phyloP scores from a whole-genome alignment of 2,329 filamentous ascomycete species.

The Sphaceloma murrayae region DNA sequence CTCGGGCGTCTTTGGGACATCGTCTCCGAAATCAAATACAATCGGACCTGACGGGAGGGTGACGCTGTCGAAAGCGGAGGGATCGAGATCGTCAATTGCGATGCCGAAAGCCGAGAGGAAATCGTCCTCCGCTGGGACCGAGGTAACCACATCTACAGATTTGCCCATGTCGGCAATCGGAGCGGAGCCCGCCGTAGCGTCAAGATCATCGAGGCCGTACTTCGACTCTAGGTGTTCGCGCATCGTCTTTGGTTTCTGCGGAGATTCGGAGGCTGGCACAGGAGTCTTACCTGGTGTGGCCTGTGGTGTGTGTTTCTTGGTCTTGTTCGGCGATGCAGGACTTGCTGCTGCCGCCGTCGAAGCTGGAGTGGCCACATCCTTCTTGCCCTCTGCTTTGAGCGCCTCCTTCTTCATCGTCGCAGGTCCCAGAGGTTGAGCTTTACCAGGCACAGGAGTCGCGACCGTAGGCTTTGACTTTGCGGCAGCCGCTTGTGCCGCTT shows the following conservation, averaged over 20 bases:
- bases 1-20: constrained; percentile 14
- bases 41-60: not conserved
- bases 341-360: constrained; percentile 22
- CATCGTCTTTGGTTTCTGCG: constrained; percentile 25
- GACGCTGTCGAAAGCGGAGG: constrained; percentile 8
- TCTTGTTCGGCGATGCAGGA: constrained; percentile 30
- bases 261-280: constrained; percentile 18
- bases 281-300: constrained; percentile 21
- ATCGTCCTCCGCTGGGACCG: too few relatives aligned
- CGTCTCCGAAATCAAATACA: constrained; percentile 10
- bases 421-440: constrained; percentile 22
- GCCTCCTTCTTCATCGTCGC: constrained; percentile 23
- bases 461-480: constrained; percentile 21
- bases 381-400: constrained; percentile 26
- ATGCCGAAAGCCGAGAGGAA: constrained; percentile 2
- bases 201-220: constrained; percentile 21
- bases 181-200: constrained; percentile 8
- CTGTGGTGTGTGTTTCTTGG: constrained; percentile 22
- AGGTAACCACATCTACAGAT: too few relatives aligned
- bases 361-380: constrained; percentile 30
- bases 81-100: constrained; percentile 13
- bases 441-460: constrained; percentile 10
- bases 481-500: constrained; percentile 22
- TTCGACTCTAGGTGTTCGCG: constrained; percentile 25
- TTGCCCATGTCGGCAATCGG: too few relatives aligned